A percentile compares a stretch with the other conserved stretches of the same genome.
Conservation (phyloP, 768 basidiomycete genomes). For the Lactifluus volemus region DNA sequence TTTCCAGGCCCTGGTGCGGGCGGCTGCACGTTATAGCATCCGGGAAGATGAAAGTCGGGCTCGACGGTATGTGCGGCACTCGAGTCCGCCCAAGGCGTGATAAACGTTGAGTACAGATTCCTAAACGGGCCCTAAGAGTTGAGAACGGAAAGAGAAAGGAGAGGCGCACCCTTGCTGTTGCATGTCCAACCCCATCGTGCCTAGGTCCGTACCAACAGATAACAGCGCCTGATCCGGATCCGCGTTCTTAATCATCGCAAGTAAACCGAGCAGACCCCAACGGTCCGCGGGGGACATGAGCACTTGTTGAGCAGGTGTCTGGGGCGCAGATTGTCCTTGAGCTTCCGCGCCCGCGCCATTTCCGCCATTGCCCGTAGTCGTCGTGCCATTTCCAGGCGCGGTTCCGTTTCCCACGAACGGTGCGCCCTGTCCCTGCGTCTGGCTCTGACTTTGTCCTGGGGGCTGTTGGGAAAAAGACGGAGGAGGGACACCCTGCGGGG, state of each 20-base stretch:
- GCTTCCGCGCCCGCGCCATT: constrained; percentile 19
- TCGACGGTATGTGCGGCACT: constrained; percentile 74
- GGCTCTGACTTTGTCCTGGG: constrained; percentile 25
- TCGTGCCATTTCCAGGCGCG: constrained; percentile 15
- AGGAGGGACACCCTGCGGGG: constrained; percentile 42
- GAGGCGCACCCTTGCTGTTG: constrained; percentile 60
- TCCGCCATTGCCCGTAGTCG: constrained; percentile 14
- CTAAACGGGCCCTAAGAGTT: constrained; percentile 27
- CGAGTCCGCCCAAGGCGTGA: constrained; percentile 91
- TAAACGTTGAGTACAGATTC: constrained; percentile 81
- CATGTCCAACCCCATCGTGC: constrained; percentile 85
- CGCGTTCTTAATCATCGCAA: constrained; percentile 77
- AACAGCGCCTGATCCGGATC: constrained; percentile 73
- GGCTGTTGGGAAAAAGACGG: constrained; percentile 31
- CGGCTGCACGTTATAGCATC: constrained; percentile 86
- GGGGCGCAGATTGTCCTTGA: constrained; percentile 17
- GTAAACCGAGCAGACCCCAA: constrained; percentile 45
- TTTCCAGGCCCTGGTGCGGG: constrained; percentile 72
- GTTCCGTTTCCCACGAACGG: constrained; percentile 16
- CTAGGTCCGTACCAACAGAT: constrained; percentile 80
- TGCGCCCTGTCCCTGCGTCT: constrained; percentile 4
- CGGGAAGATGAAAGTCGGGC: constrained; percentile 81
- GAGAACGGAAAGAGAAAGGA: neutral
- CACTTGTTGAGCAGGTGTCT: constrained; percentile 22
- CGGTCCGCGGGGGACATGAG: constrained; percentile 21